Base-by-base conservation (phyloP, 2,329 filamentous ascomycete species). In the Apiospora kogelbergensis region DNA sequence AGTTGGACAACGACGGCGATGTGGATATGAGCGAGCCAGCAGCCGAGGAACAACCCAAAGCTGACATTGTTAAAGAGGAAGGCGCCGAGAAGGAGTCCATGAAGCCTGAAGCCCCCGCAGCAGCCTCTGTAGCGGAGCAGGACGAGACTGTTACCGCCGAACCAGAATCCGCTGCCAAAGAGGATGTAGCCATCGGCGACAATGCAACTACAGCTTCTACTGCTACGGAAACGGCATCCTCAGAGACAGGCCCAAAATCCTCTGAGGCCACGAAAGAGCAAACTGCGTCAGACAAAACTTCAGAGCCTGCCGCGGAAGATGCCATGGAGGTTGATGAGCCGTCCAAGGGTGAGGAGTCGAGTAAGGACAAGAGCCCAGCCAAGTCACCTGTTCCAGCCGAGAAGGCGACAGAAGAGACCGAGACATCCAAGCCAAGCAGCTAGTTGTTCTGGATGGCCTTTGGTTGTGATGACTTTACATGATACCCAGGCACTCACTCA, bases 1-100 rank as follows among this genome's bases (percentile, higher is more conserved):
- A 80, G 42, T 76, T 82, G 5, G 85, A 88, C 40, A 77, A 76
- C 2, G 85, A 87, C 68, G 85, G 85, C 15, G 84, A 88, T 73
- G 79, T 87, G 7, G 84, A 85, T 11, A 88, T 88, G 85, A 79
- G 78, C 2, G 84, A 83, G 57, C 71, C 81, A 2, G 76, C 78
- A 5, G 40, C 76, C 48, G 74, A 76, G 26, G 73, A 79, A n/a
- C 72, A 75, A 9, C 81, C 68, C 10, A 65, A 70, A 15, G 65
- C 71, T 1, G 73, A 75, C 10, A 69, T 83, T 63, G 82, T 83
- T 69, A 78, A 79, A 41, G 81, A 83, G 48, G 82, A 84, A 6
- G 42, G 30, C 13, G 63, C 60, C 3, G 60, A 68, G 5, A 69
- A 68, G 37, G 26, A 17, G 15, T 45, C 66, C 22, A 53, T 3